A percentile compares a stretch with the other conserved stretches of the same genome.
phyloP scores from a whole-genome alignment of 2,329 filamentous ascomycete genomes.

The Laburnicola sp. region DNA sequence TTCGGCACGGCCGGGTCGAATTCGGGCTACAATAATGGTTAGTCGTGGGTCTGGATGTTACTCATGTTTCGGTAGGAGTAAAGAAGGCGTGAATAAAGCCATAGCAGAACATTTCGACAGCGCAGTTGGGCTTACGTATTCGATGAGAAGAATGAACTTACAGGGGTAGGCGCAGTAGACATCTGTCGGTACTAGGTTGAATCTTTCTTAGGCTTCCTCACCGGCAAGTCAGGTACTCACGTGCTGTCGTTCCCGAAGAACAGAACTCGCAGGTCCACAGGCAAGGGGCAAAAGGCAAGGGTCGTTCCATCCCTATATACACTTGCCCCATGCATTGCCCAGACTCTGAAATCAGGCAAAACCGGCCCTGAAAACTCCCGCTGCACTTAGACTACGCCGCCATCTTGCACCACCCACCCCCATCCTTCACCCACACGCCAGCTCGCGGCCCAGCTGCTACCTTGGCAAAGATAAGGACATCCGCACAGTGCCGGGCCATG shows the following conservation, averaged over 20 bases:
- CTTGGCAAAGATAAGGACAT: slow-evolving; percentile 11
- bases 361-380: not conserved
- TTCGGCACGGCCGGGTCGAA: slow-evolving; percentile 51
- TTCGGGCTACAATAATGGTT: slow-evolving; percentile 36
- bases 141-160: too few relatives aligned
- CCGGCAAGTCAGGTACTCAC: not conserved
- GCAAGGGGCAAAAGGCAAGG: too few relatives aligned
- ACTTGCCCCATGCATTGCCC: not conserved
- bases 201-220: too few relatives aligned
- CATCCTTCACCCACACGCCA: not conserved
- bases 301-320: not conserved
- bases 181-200: not conserved
- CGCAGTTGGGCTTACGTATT: too few relatives aligned
- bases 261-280: too few relatives aligned
- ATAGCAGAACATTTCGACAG: too few relatives aligned
- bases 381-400: not conserved
- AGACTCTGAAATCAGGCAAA: not conserved
- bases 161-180: not conserved
- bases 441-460: not conserved
- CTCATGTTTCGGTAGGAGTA: not conserved
- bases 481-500: not conserved
- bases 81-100: too few relatives aligned
- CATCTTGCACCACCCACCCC: slow-evolving; percentile 3
- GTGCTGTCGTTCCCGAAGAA: not conserved
- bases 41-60: not conserved